Base-by-base conservation (phyloP, 139 green algal genomes). In the Microglena sp. region DNA sequence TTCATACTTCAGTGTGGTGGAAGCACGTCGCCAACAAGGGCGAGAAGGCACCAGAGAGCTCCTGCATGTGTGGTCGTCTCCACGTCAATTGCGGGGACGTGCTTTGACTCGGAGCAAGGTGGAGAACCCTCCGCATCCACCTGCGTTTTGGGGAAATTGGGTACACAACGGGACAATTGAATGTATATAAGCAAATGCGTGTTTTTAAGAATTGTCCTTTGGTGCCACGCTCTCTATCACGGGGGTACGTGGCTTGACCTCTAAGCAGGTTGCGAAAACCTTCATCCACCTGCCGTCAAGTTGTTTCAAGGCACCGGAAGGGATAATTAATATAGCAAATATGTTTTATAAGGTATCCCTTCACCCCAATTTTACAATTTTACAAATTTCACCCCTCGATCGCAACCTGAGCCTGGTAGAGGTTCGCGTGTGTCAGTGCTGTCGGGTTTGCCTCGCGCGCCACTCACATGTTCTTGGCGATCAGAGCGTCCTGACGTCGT, bases 31-130 rank as follows among this genome's bases (percentile, higher is more conserved):
- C 21, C 50, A 59, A 59, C 15, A 26, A 21, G 18, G 50, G 50
- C 22, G 15, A 18, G 22, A 59, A 6, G 50, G 6, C 21, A 26
- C 15, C 50, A 18, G 15, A 59, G 15, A 59, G 50, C 15, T 59
- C 50, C 15, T 59, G 15, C 50, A 59, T 31, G 50, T 59, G 50
- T 50, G 40, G 40, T 50, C 40, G 40, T 50, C 40, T 50, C 50
- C 50, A n/a, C 50, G 15, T 59, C 50, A 6, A 59, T 26, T n/a
- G 11, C 50, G 28, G 6, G 50, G 21, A 59, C 50, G 15, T 26
- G 50, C 11, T 26, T 31, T 11, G 15, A 18, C 50, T 21, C 11
- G 15, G 15, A n/a, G 28, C 11, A 21, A 18, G 15, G 15, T 18
- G 11, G 21, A n/a, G 22, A 59, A 26, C 21, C 15, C 21, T 26